Evolutionary conservation across 495 filamentous ascomycete genomes (phyloP), one percentile per base, ranked within the genome.

Genomic region (Bacidia rubella): DNA sequence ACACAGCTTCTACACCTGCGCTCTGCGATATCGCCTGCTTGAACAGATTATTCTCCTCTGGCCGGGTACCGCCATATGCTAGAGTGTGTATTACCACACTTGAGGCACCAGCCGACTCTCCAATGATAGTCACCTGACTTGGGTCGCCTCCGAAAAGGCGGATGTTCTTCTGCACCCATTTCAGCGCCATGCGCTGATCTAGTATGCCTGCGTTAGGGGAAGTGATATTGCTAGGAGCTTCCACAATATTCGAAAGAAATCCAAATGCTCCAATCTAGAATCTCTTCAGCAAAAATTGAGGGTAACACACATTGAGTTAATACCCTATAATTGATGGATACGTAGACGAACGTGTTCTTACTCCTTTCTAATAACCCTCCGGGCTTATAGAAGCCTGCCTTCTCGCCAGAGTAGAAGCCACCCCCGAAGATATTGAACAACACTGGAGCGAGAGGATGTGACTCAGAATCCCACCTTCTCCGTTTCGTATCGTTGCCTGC

Each of bases 351-450:
- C 3, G 62, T 53, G 23, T 61, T 61, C 3, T 60, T 29, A 19
- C 73, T 66, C 10, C 65, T 61, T 11, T 62, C 49, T 15, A 80
- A 64, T 45, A 83, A 52, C 2, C 72, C 73, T 1, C 62, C 56
- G 9, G 75, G 66, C 51, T 63, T 56, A 1, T 55, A 54, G n/a
- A 29, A 21, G 9, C 66, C 65, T 54, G 79, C 80, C n/a, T 67
- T 68, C 1, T 78, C 76, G 25, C 66, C 55, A 9, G 65, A 57
- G 43, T 20, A 40, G 51, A 27, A 83, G 0, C 71, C 78, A 5
- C 81, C 81, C 1, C 80, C 81, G 54, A 73, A 72, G 38, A 82
- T 71, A 70, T 72, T 82, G 1, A 76, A 69, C 48, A 79, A 57
- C 19, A 82, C 78, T 0, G 79, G 77, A 0, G 69, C 70, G 1